Percentiles rank a stretch among this genome's conserved stretches.
Evolutionary conservation across 202 grass and related monocot species (phyloP).

Genomic region (Schoenoplectus tabernaemontani): DNA sequence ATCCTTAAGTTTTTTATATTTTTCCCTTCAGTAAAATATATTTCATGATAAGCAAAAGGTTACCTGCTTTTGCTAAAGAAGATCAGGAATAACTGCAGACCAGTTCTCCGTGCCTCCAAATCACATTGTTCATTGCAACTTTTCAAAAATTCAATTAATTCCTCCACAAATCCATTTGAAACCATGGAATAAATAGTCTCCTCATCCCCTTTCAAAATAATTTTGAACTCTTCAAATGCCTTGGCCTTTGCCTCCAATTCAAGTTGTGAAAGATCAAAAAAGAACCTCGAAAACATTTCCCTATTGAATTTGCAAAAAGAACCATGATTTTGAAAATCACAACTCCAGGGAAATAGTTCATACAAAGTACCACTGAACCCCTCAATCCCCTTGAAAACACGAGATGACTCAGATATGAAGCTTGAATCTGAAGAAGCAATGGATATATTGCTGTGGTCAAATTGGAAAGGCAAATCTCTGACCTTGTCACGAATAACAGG

Average conservation of each 20-base stretch:
- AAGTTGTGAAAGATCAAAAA: constrained; percentile 52
- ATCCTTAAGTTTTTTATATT: too few species aligned
- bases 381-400: constrained; percentile 35
- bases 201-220: constrained; percentile 49
- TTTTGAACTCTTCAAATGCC: constrained; percentile 62
- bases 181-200: constrained; percentile 43
- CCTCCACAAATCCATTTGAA: constrained; percentile 78
- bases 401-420: constrained; percentile 48
- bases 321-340: constrained; percentile 56
- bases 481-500: constrained; percentile 58
- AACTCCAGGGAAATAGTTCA: constrained; percentile 60
- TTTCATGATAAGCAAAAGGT: background rate
- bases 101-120: constrained; percentile 40
- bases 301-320: constrained; percentile 64
- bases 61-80: constrained; percentile 66
- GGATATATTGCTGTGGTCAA: constrained; percentile 51
- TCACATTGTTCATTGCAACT: constrained; percentile 35
- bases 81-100: constrained; percentile 52
- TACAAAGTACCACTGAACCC: constrained; percentile 35
- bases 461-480: constrained; percentile 36
- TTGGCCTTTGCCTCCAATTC: constrained; percentile 50
- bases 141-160: constrained; percentile 64
- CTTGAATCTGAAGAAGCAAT: constrained; percentile 55
- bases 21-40: too few species aligned
- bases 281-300: constrained; percentile 70